A percentile compares a stretch with the other conserved stretches of the same genome.
These are phyloP conservation scores for Alternaria sp. DNA, from an alignment of 2,329 filamentous ascomycete species.

Conservation along the genomic window DNA sequence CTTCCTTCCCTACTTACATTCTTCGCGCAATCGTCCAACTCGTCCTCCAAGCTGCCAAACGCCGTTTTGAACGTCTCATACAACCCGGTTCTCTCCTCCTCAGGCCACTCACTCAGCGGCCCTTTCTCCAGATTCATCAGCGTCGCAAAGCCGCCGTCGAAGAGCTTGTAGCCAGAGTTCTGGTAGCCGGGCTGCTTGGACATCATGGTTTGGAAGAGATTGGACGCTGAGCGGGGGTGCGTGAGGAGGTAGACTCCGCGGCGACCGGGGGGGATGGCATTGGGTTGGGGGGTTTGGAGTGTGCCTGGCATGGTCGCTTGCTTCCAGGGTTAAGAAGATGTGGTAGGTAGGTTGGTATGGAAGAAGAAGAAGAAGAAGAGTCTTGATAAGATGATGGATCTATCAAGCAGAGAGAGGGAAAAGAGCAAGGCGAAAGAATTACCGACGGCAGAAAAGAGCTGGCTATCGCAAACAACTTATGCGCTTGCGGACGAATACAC, in stretches of 20 bases:
- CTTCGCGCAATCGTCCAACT: conserved; percentile 16
- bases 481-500: background rate
- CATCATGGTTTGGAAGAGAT: conserved; percentile 29
- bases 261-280: background rate
- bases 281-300: background rate
- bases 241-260: conserved; percentile 24
- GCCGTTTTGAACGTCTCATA: conserved; percentile 9
- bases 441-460: background rate
- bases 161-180: conserved; percentile 21
- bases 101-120: conserved; percentile 12
- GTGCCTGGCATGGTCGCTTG: conserved; percentile 14
- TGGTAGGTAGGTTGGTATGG: background rate
- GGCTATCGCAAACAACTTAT: background rate
- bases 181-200: conserved; percentile 22
- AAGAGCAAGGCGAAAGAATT: background rate
- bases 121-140: conserved; percentile 10
- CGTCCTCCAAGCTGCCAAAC: conserved; percentile 17
- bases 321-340: background rate
- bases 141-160: conserved; percentile 10
- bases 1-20: conserved; percentile 15
- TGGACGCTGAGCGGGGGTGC: conserved; percentile 24
- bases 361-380: no score
- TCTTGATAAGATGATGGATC: background rate
- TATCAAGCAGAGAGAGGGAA: background rate
- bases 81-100: conserved; percentile 7